Percentiles rank a stretch among this genome's conserved stretches.
Conservation (phyloP, 169 alveolate species). For the Eimeria tenella region DNA sequence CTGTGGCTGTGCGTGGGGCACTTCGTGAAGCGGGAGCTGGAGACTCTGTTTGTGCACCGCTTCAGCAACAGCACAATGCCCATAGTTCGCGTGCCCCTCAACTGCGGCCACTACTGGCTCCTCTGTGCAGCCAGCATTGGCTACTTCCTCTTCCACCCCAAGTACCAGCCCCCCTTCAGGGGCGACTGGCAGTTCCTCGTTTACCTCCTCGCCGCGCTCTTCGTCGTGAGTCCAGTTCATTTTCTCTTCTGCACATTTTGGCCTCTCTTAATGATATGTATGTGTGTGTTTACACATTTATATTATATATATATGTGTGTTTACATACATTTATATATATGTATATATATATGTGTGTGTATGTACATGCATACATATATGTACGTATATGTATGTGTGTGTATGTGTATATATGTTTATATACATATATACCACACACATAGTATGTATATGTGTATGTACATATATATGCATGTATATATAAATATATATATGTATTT, state of each 20-base stretch:
- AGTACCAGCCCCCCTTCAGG: slow-evolving; percentile 88
- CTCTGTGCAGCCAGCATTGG: slow-evolving; percentile 94
- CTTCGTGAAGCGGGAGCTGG: slow-evolving; percentile 98
- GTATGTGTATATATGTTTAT: no score
- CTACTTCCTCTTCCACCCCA: slow-evolving; percentile 96
- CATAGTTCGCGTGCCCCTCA: slow-evolving; percentile 93
- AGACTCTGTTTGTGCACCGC: slow-evolving; percentile 97
- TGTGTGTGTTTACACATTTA: no score
- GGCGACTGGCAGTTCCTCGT: slow-evolving; percentile 81
- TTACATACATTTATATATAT: not conserved
- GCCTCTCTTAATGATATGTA: no score
- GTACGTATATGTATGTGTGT: not conserved
- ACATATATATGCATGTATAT: not conserved
- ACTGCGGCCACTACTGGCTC: slow-evolving; percentile 98
- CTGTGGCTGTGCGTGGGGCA: slow-evolving; percentile 94
- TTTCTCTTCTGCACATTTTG: not conserved
- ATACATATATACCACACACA: not conserved
- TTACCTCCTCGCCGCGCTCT: slow-evolving; percentile 82
- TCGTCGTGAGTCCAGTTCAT: slow-evolving; percentile 78
- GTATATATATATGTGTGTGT: not conserved
- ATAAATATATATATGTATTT: slow-evolving; percentile 11
- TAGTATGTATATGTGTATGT: no score
- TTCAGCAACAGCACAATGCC: slow-evolving; percentile 99
- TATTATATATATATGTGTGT: not conserved
- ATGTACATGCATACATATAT: not conserved